These are phyloP conservation scores for Ramichloridium luteum DNA, from an alignment of 2,329 filamentous ascomycete genomes.

Conservation along the genomic window DNA sequence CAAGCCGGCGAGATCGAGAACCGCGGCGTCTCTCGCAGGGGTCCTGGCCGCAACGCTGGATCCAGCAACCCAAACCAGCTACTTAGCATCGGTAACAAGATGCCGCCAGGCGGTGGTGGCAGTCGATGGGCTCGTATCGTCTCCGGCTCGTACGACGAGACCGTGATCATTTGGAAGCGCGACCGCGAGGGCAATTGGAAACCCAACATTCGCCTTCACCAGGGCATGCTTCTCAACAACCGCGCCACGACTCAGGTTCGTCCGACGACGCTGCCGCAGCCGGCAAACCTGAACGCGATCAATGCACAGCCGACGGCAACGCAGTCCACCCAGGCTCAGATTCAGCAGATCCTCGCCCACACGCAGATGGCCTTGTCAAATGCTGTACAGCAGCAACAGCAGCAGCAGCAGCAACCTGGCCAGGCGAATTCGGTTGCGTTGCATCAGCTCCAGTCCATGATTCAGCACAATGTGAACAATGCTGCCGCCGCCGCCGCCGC, in stretches of 20 bases:
- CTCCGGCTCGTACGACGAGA: slow-evolving; percentile 92
- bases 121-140: slow-evolving; percentile 89
- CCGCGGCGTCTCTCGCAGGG: slow-evolving; percentile 20
- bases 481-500: slow-evolving; percentile 1
- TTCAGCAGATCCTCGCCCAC: slow-evolving; percentile 12
- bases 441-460: background rate
- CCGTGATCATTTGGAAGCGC: slow-evolving; percentile 79
- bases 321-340: slow-evolving; percentile 9
- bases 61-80: slow-evolving; percentile 65
- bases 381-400: slow-evolving; percentile 2
- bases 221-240: slow-evolving; percentile 14
- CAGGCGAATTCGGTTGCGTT: background rate
- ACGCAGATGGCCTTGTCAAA: slow-evolving; percentile 11
- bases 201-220: slow-evolving; percentile 48
- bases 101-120: slow-evolving; percentile 83
- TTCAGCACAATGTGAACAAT: background rate
- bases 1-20: slow-evolving; percentile 15
- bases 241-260: slow-evolving; percentile 3
- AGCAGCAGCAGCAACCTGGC: slow-evolving; percentile 1
- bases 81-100: slow-evolving; percentile 66
- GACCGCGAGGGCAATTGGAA: slow-evolving; percentile 73
- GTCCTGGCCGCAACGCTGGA: slow-evolving; percentile 48
- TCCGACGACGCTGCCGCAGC: slow-evolving; percentile 6
- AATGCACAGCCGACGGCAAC: slow-evolving; percentile 5
- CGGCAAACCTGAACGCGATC: slow-evolving; percentile 7